Percentiles rank a stretch among this genome's conserved stretches.
Evolutionary conservation across 1,284 basidiomycete genomes (phyloP).

Genomic region (Moniliophthora roreri): DNA sequence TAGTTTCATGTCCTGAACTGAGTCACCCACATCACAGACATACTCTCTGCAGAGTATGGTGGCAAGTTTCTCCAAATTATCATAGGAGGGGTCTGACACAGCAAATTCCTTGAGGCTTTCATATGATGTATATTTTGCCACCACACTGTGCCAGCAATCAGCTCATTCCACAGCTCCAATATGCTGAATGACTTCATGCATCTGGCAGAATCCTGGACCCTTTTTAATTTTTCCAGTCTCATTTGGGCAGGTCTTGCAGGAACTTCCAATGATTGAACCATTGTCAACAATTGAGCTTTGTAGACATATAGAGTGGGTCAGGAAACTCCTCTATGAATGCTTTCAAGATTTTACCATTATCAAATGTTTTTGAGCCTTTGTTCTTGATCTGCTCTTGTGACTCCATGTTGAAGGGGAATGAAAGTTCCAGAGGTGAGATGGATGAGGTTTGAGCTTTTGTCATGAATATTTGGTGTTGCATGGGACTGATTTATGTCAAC

Average conservation of each 20-base stretch:
- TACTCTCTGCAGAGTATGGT: no score
- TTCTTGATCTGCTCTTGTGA: conserved; percentile 9
- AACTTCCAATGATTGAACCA: conserved; percentile 28
- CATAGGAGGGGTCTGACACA: no score
- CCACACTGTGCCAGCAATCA: background rate
- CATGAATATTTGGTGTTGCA: conserved; percentile 20
- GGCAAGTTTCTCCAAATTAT: no score
- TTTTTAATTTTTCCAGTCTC: conserved; percentile 16
- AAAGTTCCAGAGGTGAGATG: conserved; percentile 29
- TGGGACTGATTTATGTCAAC: conserved; percentile 31
- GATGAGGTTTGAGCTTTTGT: conserved; percentile 20
- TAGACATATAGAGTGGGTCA: background rate
- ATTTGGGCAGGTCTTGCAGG: conserved; percentile 19
- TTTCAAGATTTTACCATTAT: no score
- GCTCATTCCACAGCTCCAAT: conserved; percentile 5
- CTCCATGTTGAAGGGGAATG: conserved; percentile 22
- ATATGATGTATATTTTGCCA: no score
- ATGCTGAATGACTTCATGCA: conserved; percentile 18
- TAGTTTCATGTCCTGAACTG: no score
- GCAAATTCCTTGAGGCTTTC: no score
- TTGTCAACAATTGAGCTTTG: conserved; percentile 18
- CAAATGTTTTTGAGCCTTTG: no score
- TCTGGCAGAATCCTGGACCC: conserved; percentile 16
- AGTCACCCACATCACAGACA: no score
- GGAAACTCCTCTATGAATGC: no score